Percentiles rank a stretch among this genome's conserved stretches.
Evolutionary conservation across 805 yeast genomes (phyloP).

Genomic region (Candida incommunis): DNA sequence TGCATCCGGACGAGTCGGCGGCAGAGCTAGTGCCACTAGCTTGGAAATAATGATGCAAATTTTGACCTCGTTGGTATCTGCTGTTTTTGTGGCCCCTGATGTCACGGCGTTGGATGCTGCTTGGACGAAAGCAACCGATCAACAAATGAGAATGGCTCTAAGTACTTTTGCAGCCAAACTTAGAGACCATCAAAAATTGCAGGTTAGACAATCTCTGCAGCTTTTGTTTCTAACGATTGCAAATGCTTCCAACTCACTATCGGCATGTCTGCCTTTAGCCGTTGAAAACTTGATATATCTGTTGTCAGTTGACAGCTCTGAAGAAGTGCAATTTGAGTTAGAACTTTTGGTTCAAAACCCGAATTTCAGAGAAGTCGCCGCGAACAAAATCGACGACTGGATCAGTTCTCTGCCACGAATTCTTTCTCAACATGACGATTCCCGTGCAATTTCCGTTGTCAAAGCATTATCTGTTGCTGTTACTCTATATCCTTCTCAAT

Average conservation of each 20-base stretch:
- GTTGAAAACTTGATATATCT: conserved; percentile 23
- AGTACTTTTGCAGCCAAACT: conserved; percentile 19
- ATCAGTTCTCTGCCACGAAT: conserved; percentile 15
- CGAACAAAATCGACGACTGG: conserved; percentile 16
- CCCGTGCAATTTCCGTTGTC: conserved; percentile 6
- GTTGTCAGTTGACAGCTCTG: conserved; percentile 10
- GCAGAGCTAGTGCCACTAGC: neutral
- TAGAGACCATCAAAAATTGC: conserved; percentile 18
- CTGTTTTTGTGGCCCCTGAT: conserved; percentile 9
- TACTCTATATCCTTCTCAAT: neutral
- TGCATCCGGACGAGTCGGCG: neutral
- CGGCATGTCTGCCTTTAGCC: conserved; percentile 22
- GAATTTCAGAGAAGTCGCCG: conserved; percentile 1
- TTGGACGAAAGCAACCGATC: conserved; percentile 43
- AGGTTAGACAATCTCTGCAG: conserved; percentile 22
- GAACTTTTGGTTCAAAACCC: conserved; percentile 1
- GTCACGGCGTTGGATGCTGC: conserved; percentile 12
- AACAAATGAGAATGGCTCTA: conserved; percentile 36
- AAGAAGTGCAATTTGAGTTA: conserved; percentile 4
- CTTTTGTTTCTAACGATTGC: conserved; percentile 21
- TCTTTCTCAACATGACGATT: conserved; percentile 15
- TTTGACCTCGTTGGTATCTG: conserved; percentile 9
- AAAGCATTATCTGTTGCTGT: conserved; percentile 5
- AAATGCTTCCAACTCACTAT: conserved; percentile 23
- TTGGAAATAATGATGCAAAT: conserved; percentile 14